phyloP scores from a whole-genome alignment of 441 rosid genomes.

The Erysimum cheiri region DNA sequence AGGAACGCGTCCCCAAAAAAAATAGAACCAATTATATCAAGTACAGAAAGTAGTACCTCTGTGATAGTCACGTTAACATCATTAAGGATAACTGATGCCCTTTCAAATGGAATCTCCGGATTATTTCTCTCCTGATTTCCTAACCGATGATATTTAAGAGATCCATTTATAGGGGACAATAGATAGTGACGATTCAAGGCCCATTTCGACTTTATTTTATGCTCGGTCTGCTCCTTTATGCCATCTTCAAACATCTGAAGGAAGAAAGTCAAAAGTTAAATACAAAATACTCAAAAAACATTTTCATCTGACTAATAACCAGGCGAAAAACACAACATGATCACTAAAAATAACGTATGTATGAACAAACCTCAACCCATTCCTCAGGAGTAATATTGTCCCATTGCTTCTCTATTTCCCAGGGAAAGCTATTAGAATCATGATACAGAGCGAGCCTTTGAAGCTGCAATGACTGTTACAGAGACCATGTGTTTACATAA shows the following conservation, averaged over 20 bases:
- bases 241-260: constrained; percentile 96
- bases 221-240: constrained; percentile 65
- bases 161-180: constrained; percentile 94
- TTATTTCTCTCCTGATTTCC: constrained; percentile 96
- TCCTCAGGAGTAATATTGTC: constrained; percentile 87
- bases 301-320: constrained; percentile 18
- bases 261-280: constrained; percentile 27
- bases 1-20: constrained; percentile 13
- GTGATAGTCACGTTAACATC: constrained; percentile 85
- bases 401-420: constrained; percentile 90
- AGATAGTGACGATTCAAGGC: constrained; percentile 79
- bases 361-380: constrained; percentile 91
- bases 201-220: constrained; percentile 67
- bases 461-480: constrained; percentile 88
- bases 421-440: constrained; percentile 78
- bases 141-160: constrained; percentile 92
- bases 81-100: constrained; percentile 77
- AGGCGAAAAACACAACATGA: constrained; percentile 6
- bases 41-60: constrained; percentile 60
- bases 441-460: constrained; percentile 97
- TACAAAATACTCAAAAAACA: constrained; percentile 24
- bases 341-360: constrained; percentile 32
- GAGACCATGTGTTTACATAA: constrained; percentile 44
- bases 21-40: constrained; percentile 18
- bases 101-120: constrained; percentile 95